Conservation (phyloP, 2,329 filamentous ascomycete genomes). For the Sclerotinia nivalis region DNA sequence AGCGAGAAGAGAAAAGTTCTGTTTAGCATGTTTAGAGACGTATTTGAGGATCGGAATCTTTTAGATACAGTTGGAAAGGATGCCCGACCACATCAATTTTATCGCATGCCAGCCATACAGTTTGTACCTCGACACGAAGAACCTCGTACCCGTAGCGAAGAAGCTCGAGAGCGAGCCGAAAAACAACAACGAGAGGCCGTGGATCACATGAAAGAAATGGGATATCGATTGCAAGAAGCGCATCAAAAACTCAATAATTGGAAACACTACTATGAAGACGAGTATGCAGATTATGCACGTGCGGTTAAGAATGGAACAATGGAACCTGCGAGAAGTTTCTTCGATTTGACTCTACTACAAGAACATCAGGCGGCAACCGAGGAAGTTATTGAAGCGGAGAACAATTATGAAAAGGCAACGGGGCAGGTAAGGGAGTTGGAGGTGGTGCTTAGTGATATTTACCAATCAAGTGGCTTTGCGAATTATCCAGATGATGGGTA, state of each 20-base stretch:
- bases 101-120: not conserved
- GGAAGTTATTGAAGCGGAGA: constrained; percentile 24
- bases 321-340: constrained; percentile 21
- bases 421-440: constrained; percentile 19
- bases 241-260: constrained; percentile 25
- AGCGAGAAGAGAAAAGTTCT: not conserved
- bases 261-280: constrained; percentile 20
- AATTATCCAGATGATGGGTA: constrained; percentile 30
- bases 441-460: constrained; percentile 13
- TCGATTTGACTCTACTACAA: constrained; percentile 25
- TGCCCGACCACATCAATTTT: not conserved
- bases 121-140: not conserved
- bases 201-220: constrained; percentile 9
- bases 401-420: constrained; percentile 16
- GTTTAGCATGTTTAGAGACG: not conserved
- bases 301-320: constrained; percentile 11
- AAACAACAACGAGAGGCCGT: constrained; percentile 5
- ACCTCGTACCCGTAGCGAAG: not conserved
- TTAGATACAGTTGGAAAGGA: not conserved
- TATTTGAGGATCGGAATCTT: not conserved
- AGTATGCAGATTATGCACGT: constrained; percentile 19
- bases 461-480: constrained; percentile 28
- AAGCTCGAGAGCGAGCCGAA: not conserved
- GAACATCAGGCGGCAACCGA: constrained; percentile 15
- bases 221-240: constrained; percentile 8